phyloP scores from a whole-genome alignment of 495 filamentous ascomycete species.

The Aspergillus panamensis region DNA sequence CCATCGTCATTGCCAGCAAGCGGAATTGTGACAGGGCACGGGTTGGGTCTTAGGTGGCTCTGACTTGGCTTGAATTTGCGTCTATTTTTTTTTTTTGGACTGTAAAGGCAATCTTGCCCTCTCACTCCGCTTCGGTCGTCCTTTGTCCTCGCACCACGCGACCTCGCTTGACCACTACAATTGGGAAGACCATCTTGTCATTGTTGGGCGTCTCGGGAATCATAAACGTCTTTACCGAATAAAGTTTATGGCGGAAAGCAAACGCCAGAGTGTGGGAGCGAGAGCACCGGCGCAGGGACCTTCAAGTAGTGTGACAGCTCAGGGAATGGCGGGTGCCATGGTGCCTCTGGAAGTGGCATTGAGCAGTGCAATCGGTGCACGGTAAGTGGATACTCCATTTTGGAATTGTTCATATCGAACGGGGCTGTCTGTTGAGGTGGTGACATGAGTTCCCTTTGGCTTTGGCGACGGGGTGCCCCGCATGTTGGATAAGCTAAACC shows the following conservation, averaged over 20 bases:
- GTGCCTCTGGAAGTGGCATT: slow-evolving; percentile 47
- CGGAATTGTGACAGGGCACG: slow-evolving; percentile 7
- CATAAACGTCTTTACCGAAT: background rate
- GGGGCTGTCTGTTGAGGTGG: background rate
- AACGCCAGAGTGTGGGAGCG: slow-evolving; percentile 44
- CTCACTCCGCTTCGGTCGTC: background rate
- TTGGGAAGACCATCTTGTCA: background rate
- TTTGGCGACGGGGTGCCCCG: background rate
- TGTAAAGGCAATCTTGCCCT: background rate
- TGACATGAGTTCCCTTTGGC: background rate
- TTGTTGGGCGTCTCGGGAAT: background rate
- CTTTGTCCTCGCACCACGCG: background rate
- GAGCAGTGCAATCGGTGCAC: slow-evolving; percentile 50
- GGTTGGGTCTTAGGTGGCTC: background rate
- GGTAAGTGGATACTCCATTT: slow-evolving; percentile 34
- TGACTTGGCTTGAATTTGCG: background rate
- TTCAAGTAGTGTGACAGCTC: slow-evolving; percentile 24
- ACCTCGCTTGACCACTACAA: background rate
- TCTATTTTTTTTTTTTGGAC: background rate
- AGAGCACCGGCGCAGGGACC: slow-evolving; percentile 36
- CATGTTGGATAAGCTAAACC: background rate
- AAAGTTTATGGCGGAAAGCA: slow-evolving; percentile 43
- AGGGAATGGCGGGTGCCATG: slow-evolving; percentile 40
- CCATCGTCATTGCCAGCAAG: slow-evolving; percentile 15
- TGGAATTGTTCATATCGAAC: background rate